phyloP scores from a whole-genome alignment of 2,329 filamentous ascomycete genomes.

The Colletotrichum noveboracense region DNA sequence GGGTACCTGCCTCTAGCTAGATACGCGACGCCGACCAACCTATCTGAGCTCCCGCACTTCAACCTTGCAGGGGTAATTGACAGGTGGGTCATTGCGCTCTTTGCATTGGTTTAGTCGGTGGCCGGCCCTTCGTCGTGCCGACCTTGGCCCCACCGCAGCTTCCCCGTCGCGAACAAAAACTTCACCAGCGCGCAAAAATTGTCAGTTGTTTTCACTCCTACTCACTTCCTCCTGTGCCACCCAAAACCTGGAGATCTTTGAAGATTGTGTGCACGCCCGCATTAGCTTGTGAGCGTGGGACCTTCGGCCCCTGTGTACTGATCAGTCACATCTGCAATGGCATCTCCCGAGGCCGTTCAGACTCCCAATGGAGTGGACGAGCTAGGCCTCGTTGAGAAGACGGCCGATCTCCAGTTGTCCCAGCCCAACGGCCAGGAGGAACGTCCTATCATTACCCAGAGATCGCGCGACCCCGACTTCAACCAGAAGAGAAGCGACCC shows the following conservation, averaged over 20 bases:
- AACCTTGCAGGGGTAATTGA: background rate
- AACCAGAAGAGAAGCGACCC: conserved; percentile 90
- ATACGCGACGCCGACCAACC: background rate
- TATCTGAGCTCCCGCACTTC: background rate
- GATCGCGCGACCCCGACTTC: conserved; percentile 72
- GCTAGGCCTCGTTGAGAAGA: conserved; percentile 26
- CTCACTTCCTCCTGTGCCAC: background rate
- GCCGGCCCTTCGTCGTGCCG: conserved; percentile 4
- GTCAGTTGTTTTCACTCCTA: rapidly evolving
- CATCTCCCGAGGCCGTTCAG: background rate
- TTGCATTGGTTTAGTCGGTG: conserved; percentile 3
- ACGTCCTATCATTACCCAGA: conserved; percentile 58
- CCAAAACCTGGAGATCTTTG: background rate
- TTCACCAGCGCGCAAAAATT: background rate
- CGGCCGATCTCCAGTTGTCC: conserved; percentile 26
- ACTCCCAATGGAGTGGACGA: conserved; percentile 9
- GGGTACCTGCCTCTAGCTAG: background rate
- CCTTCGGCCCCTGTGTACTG: background rate
- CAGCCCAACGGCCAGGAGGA: conserved; percentile 3
- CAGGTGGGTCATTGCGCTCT: background rate
- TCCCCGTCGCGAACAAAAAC: conserved; percentile 6
- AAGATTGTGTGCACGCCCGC: background rate
- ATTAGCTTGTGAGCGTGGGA: background rate
- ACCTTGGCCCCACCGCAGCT: background rate
- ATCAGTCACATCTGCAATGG: background rate